These are phyloP conservation scores for Paulownia fortunei DNA, from an alignment of 257 asterid genomes.

Conservation along the genomic window DNA sequence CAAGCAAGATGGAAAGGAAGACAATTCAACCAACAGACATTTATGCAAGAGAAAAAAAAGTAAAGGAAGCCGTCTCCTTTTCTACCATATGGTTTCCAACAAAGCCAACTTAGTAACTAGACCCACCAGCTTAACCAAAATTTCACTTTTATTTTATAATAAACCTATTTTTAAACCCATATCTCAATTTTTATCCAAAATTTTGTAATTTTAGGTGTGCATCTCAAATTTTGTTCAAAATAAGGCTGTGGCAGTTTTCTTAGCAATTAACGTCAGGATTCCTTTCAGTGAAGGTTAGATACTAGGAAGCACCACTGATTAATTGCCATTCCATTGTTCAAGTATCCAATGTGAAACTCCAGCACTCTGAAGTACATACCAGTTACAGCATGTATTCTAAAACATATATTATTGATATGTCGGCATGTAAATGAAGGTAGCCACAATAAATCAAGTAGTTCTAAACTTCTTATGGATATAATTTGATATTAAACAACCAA, in stretches of 20 bases:
- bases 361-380: background rate
- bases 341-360: background rate
- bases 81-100: background rate
- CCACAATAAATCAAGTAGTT: background rate
- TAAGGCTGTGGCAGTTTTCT: background rate
- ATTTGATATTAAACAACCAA: background rate
- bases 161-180: background rate
- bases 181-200: slow-evolving; percentile 9
- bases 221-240: background rate
- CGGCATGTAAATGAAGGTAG: background rate
- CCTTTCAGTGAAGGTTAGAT: background rate
- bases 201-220: background rate
- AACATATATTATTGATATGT: background rate
- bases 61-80: background rate
- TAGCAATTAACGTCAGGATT: background rate
- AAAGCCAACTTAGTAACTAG: slow-evolving; percentile 4
- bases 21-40: background rate
- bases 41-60: background rate
- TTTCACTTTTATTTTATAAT: background rate
- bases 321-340: background rate
- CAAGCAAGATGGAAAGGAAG: background rate
- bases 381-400: background rate
- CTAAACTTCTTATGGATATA: background rate
- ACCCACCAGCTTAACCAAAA: background rate
- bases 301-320: background rate